phyloP scores from a whole-genome alignment of 73 alveolate species.

The Effrenium voratum region DNA sequence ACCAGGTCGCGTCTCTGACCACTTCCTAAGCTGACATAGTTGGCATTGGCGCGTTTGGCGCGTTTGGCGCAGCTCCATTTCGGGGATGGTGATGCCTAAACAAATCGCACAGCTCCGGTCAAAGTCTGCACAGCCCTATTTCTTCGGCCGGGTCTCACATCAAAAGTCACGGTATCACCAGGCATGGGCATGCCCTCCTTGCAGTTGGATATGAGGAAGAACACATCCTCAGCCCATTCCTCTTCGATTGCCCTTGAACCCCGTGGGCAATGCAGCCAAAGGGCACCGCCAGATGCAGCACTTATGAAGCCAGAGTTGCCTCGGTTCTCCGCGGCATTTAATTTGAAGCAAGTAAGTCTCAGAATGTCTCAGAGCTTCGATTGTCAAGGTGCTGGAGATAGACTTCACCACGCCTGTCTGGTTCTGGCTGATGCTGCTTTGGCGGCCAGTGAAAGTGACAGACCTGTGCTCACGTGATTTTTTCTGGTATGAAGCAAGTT shows the following conservation, averaged over 20 bases:
- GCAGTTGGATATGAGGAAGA: conserved; percentile 16
- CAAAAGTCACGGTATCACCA: conserved; percentile 20
- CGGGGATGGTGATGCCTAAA: background rate
- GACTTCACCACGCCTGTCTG: conserved; percentile 39
- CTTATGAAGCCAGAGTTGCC: no score
- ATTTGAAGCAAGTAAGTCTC: no score
- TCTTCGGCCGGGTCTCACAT: background rate
- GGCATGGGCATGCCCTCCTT: conserved; percentile 41
- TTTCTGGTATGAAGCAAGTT: background rate
- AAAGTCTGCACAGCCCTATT: background rate
- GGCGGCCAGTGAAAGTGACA: background rate
- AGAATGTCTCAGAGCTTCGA: no score
- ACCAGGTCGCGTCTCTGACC: conserved; percentile 42
- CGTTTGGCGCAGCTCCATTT: background rate
- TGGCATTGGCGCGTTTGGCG: background rate
- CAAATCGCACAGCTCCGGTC: background rate
- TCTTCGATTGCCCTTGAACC: no score
- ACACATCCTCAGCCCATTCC: conserved; percentile 19
- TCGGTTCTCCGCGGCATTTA: no score
- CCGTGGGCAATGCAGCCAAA: no score
- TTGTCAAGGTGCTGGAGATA: background rate
- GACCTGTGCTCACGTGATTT: background rate
- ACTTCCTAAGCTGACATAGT: background rate
- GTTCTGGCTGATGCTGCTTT: background rate
- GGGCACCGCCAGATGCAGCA: no score